Conservation (phyloP, 2,329 filamentous ascomycete species). For the Aspergillus candidus region DNA sequence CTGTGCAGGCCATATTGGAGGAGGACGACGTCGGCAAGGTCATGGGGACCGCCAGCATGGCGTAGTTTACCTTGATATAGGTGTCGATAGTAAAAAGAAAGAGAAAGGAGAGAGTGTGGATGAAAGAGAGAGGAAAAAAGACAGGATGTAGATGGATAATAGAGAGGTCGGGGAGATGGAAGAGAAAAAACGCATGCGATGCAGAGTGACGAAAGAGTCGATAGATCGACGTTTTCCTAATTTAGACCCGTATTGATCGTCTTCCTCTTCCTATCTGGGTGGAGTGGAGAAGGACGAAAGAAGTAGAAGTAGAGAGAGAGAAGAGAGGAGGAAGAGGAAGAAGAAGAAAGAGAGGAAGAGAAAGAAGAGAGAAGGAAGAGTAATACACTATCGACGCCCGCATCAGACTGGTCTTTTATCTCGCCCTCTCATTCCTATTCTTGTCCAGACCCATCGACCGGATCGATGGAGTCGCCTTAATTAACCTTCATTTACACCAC, state of each 20-base stretch:
- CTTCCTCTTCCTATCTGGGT: not conserved
- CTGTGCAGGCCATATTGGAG: conserved; percentile 13
- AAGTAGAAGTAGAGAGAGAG: not conserved
- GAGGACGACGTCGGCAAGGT: conserved; percentile 14
- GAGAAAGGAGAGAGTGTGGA: not conserved
- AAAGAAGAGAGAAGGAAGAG: not conserved
- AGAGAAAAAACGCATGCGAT: not conserved
- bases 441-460: too few relatives aligned
- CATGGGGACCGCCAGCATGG: conserved; percentile 21
- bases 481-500: too few relatives aligned
- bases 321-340: not conserved
- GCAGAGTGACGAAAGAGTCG: not conserved
- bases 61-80: conserved; percentile 9
- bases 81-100: not conserved
- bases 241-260: too few relatives aligned
- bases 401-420: too few relatives aligned
- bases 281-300: not conserved
- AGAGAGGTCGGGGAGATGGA: not conserved
- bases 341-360: not conserved
- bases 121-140: not conserved
- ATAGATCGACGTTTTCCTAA: not conserved
- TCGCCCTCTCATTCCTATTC: too few relatives aligned
- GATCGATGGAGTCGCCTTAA: too few relatives aligned
- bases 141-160: not conserved
- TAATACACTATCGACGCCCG: too few relatives aligned